Conservation (phyloP, 2,329 filamentous ascomycete genomes). For the Pseudocercospora fijiensis region DNA sequence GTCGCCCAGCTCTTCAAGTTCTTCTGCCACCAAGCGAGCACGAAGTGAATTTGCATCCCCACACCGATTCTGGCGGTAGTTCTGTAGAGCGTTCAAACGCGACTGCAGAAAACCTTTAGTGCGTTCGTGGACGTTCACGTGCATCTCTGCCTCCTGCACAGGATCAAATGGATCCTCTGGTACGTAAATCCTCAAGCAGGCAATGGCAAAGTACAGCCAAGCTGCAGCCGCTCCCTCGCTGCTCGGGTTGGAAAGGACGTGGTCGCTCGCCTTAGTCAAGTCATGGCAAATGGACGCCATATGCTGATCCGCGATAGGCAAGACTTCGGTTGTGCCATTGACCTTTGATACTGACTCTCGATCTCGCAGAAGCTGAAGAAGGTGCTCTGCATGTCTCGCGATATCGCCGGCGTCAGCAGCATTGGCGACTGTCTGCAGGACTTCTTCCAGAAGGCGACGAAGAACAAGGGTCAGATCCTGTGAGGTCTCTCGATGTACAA, state of each 20-base stretch:
- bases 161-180: slow-evolving; percentile 87
- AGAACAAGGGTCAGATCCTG: slow-evolving; percentile 36
- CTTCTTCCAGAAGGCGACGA: slow-evolving; percentile 27
- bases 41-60: slow-evolving; percentile 68
- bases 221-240: slow-evolving; percentile 47
- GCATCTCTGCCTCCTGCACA: slow-evolving; percentile 60
- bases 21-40: slow-evolving; percentile 60
- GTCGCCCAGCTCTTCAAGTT: slow-evolving; percentile 63
- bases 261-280: background rate
- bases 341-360: background rate
- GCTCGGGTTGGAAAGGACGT: background rate
- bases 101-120: slow-evolving; percentile 56
- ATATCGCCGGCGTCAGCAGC: slow-evolving; percentile 4
- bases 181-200: slow-evolving; percentile 75
- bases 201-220: slow-evolving; percentile 74
- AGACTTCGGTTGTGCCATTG: background rate
- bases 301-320: background rate
- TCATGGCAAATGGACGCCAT: slow-evolving; percentile 6
- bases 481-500: slow-evolving; percentile 37
- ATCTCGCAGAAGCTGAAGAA: background rate
- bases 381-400: background rate
- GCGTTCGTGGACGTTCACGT: slow-evolving; percentile 59
- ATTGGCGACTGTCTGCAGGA: slow-evolving; percentile 35
- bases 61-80: slow-evolving; percentile 67
- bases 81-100: slow-evolving; percentile 60